Evolutionary conservation across 495 filamentous ascomycete genomes (phyloP), one percentile per base, ranked within the genome.

Genomic region (Hypoxylon fragiforme): DNA sequence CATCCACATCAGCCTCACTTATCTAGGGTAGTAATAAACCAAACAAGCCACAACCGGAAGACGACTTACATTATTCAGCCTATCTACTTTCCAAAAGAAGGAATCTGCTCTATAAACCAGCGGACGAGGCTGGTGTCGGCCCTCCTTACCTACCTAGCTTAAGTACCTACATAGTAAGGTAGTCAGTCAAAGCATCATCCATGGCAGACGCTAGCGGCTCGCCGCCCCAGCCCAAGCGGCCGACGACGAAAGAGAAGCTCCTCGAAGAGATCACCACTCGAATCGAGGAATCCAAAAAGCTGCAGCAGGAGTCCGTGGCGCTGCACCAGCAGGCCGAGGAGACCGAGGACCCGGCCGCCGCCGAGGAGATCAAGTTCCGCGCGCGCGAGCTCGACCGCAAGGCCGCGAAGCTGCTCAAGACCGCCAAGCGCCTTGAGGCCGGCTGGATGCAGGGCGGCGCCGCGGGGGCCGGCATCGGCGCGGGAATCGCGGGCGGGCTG

Each of bases 361-460:
- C 64, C 7, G 54, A 63, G 30, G 55, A 62, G 5, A 42, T 63
- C 7, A 47, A 61, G 13, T 58, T 45, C 18, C 48, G 63, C 31
- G 67, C 69, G 7, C 49, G 42, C 20, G 57, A 67, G 46, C 47
- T 67, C 14, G 64, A 70, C 28, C 63, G 50, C 59, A 54, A 50
- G 15, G 63, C 65, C 9, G 52, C 56, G 12, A 64, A 31, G 36
- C 60, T 65, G 47, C 55, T 69, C 3, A 70, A 70, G 55, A 63
- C 50, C 31, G 65, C 65, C 6, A 58, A 68, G 37, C 48, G 69
- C 13, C 57, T 72, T 36, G 67, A 72, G 62, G 60, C 51, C 19
- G 69, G 69, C n/a, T 67, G 65, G 55, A 44, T 68, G 67, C 67
- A 72, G 51, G 70, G 68, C 7, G 67, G 68, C 1, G 68, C 62